Conservation (phyloP, 179 eudicot species). For the Patellifolia procumbens region DNA sequence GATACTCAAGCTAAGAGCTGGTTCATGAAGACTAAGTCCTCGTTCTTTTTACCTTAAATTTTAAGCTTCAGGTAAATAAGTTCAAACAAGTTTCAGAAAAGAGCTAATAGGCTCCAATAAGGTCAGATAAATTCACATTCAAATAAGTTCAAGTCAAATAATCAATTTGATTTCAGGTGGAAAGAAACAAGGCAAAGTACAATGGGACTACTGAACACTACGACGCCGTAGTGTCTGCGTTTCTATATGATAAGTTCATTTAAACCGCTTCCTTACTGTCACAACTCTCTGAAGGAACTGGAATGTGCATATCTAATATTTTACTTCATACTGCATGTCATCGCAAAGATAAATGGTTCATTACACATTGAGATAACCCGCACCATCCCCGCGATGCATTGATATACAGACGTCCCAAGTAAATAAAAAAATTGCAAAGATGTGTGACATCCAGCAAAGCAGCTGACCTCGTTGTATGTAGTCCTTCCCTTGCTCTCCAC, state of each 20-base stretch:
- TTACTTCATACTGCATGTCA: neutral
- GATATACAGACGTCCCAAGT: neutral
- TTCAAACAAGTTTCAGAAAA: no score
- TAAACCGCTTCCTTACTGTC: neutral
- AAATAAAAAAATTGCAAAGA: neutral
- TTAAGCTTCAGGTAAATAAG: no score
- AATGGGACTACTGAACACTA: no score
- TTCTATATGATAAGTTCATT: neutral
- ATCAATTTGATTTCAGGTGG: no score
- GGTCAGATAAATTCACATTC: no score
- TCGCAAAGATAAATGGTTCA: no score
- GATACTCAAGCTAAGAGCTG: neutral
- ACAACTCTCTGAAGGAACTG: neutral
- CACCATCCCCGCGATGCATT: neutral
- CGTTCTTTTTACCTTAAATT: no score
- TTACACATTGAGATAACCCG: no score
- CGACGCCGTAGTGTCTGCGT: neutral
- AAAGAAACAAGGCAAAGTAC: no score
- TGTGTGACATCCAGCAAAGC: conserved; percentile 12
- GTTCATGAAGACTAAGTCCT: neutral
- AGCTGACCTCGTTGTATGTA: conserved; percentile 90
- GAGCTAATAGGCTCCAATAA: no score
- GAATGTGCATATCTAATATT: neutral
- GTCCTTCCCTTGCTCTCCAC: conserved; percentile 99
- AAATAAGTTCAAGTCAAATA: no score